Evolutionary conservation across 192 early-diverging fungal genomes (phyloP).

Genomic region (Umbelopsis ramanniana): DNA sequence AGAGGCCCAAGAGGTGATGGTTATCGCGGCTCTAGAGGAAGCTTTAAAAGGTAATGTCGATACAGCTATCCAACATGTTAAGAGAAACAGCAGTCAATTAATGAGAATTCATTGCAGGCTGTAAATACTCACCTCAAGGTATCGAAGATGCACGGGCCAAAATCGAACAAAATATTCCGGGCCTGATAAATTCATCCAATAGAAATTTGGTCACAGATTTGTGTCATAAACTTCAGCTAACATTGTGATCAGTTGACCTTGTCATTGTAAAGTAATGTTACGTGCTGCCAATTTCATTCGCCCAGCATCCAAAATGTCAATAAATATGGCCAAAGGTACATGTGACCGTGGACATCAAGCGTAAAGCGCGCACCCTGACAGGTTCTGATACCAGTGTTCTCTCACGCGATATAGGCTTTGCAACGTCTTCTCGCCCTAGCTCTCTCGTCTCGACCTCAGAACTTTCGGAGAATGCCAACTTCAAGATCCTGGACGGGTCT

Average conservation of each 20-base stretch:
- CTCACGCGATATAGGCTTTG: neutral
- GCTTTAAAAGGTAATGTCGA: conserved; percentile 30
- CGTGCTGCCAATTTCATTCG: conserved; percentile 13
- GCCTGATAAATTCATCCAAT: conserved; percentile 20
- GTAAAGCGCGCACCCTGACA: neutral
- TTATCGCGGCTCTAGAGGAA: conserved; percentile 28
- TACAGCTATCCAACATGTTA: too few relatives aligned
- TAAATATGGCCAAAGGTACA: neutral
- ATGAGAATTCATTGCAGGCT: neutral
- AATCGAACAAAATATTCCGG: conserved; percentile 19
- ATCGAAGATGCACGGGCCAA: conserved; percentile 7
- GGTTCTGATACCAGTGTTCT: neutral
- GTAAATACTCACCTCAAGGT: conserved; percentile 1
- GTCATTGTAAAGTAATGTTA: conserved; percentile 11
- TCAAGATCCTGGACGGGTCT: conserved; percentile 87
- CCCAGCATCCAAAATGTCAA: conserved; percentile 3
- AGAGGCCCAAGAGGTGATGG: conserved; percentile 32
- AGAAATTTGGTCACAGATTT: neutral
- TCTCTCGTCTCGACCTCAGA: conserved; percentile 25
- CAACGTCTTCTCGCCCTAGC: conserved; percentile 6
- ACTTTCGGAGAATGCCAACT: conserved; percentile 33
- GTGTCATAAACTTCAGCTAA: conserved; percentile 12
- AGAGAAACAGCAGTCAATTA: neutral
- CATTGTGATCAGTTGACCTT: neutral
- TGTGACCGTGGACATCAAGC: neutral